Evolutionary conservation across 2,329 filamentous ascomycete species (phyloP).

Genomic region (Teratosphaeriaceae sp.): DNA sequence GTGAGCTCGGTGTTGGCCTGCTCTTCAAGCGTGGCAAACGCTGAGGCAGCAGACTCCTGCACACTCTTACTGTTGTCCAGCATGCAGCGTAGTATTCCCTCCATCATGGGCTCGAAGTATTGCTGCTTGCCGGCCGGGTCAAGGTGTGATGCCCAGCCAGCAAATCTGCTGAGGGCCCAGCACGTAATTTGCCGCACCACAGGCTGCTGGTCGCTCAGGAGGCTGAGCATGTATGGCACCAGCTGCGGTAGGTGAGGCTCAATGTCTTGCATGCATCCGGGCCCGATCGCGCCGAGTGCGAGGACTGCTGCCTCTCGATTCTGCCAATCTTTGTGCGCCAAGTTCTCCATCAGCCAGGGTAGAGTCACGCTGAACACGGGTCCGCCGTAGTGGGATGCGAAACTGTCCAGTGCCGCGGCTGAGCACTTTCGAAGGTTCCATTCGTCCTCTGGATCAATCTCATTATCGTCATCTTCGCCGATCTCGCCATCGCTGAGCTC

Average conservation of each 20-base stretch:
- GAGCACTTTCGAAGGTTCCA: slow-evolving; percentile 98
- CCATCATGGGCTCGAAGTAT: slow-evolving; percentile 95
- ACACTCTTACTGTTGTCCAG: slow-evolving; percentile 96
- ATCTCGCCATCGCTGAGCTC: slow-evolving; percentile 86
- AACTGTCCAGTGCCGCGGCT: slow-evolving; percentile 87
- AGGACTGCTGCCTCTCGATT: slow-evolving; percentile 91
- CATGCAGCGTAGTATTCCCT: slow-evolving; percentile 90
- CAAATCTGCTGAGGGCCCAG: slow-evolving; percentile 94
- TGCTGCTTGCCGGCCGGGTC: slow-evolving; percentile 60
- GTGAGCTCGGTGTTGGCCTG: slow-evolving; percentile 75
- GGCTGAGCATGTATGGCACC: slow-evolving; percentile 79
- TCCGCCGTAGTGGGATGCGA: slow-evolving; percentile 82
- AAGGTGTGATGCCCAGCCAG: slow-evolving; percentile 79
- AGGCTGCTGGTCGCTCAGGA: slow-evolving; percentile 78
- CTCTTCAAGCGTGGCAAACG: slow-evolving; percentile 93
- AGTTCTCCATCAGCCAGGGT: slow-evolving; percentile 83
- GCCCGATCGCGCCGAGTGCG: slow-evolving; percentile 87
- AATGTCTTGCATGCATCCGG: slow-evolving; percentile 87
- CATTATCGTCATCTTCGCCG: slow-evolving; percentile 68
- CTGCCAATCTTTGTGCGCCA: slow-evolving; percentile 84
- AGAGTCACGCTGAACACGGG: slow-evolving; percentile 87
- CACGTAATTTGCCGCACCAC: slow-evolving; percentile 96
- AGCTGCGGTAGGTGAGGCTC: slow-evolving; percentile 85
- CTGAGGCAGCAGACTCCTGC: slow-evolving; percentile 90
- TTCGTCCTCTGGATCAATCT: slow-evolving; percentile 73